phyloP scores from a whole-genome alignment of 139 green algal species.

The Coccomyxa sp. region DNA sequence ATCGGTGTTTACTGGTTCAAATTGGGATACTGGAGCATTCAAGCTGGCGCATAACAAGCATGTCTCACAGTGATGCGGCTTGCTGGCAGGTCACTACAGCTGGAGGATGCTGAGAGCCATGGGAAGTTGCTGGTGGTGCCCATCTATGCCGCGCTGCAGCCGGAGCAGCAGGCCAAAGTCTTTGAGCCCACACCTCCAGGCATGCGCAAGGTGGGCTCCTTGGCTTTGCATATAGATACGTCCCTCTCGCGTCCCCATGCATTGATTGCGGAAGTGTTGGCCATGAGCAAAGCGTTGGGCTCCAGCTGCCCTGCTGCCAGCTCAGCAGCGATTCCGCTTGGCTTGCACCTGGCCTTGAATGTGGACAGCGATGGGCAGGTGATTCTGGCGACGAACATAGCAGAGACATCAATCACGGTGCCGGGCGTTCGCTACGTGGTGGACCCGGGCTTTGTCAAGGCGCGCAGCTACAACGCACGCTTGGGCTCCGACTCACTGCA shows the following conservation, averaged over 20 bases:
- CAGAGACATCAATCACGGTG: slow-evolving; percentile 92
- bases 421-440: slow-evolving; percentile 78
- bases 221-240: too few relatives aligned
- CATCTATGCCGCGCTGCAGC: slow-evolving; percentile 79
- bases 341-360: too few relatives aligned
- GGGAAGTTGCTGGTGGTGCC: slow-evolving; percentile 39
- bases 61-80: too few relatives aligned
- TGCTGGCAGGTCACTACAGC: too few relatives aligned
- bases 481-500: slow-evolving; percentile 76
- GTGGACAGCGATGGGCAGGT: slow-evolving; percentile 27
- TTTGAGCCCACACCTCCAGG: slow-evolving; percentile 65
- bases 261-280: neutral
- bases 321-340: too few relatives aligned
- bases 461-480: slow-evolving; percentile 66
- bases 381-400: slow-evolving; percentile 92
- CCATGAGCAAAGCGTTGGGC: neutral
- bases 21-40: too few relatives aligned
- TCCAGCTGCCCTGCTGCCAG: too few relatives aligned
- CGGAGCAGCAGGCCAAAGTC: slow-evolving; percentile 71
- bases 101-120: neutral
- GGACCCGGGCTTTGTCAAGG: slow-evolving; percentile 82
- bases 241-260: neutral
- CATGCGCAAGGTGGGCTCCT: slow-evolving; percentile 49
- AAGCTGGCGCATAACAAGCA: too few relatives aligned
- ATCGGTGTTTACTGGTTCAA: too few relatives aligned